phyloP scores from a whole-genome alignment of 1,139 yeast species.

The Suhomyces atakaporum region DNA sequence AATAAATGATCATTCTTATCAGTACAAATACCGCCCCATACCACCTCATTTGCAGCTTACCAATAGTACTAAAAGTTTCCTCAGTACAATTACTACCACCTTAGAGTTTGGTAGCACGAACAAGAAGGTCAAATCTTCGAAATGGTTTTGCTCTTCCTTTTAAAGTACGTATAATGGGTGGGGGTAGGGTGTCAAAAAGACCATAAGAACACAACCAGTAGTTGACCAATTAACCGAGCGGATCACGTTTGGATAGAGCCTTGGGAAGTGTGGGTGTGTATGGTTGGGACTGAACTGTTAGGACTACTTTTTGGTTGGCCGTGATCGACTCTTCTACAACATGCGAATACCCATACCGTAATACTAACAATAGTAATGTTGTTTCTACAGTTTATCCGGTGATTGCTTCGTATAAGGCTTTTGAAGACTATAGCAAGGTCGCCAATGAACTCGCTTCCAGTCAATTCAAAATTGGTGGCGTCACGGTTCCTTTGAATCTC shows the following conservation, averaged over 20 bases:
- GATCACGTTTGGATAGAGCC: too few relatives aligned
- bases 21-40: not conserved
- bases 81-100: not conserved
- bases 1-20: conserved; percentile 8
- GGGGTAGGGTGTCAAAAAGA: too few relatives aligned
- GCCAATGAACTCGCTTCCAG: conserved; percentile 27
- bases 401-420: conserved; percentile 54
- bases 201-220: too few relatives aligned
- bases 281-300: too few relatives aligned
- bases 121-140: too few relatives aligned
- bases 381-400: conserved; percentile 54
- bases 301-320: too few relatives aligned
- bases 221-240: too few relatives aligned
- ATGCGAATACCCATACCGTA: too few relatives aligned
- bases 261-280: too few relatives aligned
- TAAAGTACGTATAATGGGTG: conserved; percentile 14
- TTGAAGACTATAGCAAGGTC: conserved; percentile 38
- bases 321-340: too few relatives aligned
- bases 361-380: conserved; percentile 28
- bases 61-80: too few relatives aligned
- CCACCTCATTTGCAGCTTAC: not conserved
- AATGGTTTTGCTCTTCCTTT: conserved; percentile 15
- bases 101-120: too few relatives aligned
- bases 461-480: conserved; percentile 36
- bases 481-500: conserved; percentile 35